Evolutionary conservation across 1,139 yeast species (phyloP).

Genomic region (Hemisphaericaspora xylanilytica): DNA sequence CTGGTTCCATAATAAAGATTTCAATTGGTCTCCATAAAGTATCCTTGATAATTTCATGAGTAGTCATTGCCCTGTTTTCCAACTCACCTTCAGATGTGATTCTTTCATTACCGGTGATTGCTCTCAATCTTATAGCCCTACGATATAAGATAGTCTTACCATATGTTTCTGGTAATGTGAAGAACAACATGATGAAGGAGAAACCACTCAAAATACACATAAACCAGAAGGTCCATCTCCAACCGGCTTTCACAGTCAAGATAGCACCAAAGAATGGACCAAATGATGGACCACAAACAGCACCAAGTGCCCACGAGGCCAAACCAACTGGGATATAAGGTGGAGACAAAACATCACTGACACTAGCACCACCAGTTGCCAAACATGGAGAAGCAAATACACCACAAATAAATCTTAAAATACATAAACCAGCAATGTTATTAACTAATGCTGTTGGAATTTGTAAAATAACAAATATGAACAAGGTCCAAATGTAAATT

Average conservation of each 20-base stretch:
- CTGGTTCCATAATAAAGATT: slow-evolving; percentile 30
- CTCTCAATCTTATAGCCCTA: slow-evolving; percentile 47
- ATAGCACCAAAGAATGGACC: slow-evolving; percentile 35
- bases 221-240: slow-evolving; percentile 52
- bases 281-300: slow-evolving; percentile 32
- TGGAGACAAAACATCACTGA: slow-evolving; percentile 26
- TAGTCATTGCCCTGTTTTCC: slow-evolving; percentile 32
- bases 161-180: slow-evolving; percentile 52
- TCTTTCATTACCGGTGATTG: slow-evolving; percentile 39
- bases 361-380: slow-evolving; percentile 39
- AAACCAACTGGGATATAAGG: slow-evolving; percentile 28
- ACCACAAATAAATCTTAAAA: slow-evolving; percentile 34
- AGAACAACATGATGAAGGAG: slow-evolving; percentile 28
- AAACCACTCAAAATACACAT: slow-evolving; percentile 35
- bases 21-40: slow-evolving; percentile 33
- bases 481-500: slow-evolving; percentile 28
- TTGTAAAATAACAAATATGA: slow-evolving; percentile 32
- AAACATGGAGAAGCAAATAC: slow-evolving; percentile 36
- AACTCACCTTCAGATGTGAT: slow-evolving; percentile 43
- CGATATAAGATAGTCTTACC: slow-evolving; percentile 44
- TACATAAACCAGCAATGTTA: slow-evolving; percentile 30
- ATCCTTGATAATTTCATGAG: slow-evolving; percentile 20
- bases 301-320: slow-evolving; percentile 31
- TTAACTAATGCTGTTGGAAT: slow-evolving; percentile 32
- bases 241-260: slow-evolving; percentile 22